Base-by-base conservation (phyloP, 768 basidiomycete genomes). In the Hortiboletus campestris region DNA sequence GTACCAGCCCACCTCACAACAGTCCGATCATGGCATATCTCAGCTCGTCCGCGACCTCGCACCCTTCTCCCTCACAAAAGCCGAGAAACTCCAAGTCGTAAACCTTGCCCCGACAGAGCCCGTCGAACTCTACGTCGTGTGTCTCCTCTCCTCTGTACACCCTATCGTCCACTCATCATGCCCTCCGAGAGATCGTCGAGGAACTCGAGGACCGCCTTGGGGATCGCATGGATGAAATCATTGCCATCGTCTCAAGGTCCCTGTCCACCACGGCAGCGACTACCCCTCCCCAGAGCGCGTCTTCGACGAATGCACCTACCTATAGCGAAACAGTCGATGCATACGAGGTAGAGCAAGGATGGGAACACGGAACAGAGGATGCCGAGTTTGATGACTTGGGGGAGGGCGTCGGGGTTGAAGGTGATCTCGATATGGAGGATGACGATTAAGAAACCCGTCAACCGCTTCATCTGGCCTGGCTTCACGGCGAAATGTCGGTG, bases 71-170 rank as follows among this genome's bases (percentile, higher is more conserved):
- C 75, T 98, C 58, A 95, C 94, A 2, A 97, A 95, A 63, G 84
- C 89, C 3, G 95, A 98, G 77, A 94, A 94, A 66, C 78, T 97
- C 4, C 92, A 95, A 65, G 80, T 97, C 35, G 86, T 92, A n/a
- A 97, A 98, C 65, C 78, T 96, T 6, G 88, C 86, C 1, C 95
- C 95, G 2, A 86, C 83, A 8, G 79, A 84, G 45, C 77, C 85
- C 0, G 91, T 96, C 25, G 91, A 94, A 68, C 83, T 97, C 25
- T 95, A 97, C 65, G 88, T 91, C 53, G 94, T 95, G 60, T 44
- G 91, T 80, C 29, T 35, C 49, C 22, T 32, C 31, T n/a, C 16
- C 32, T 19, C 1, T 5, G 41, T 16, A 8, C 46, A 10, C 4
- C 38, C 3, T 1, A 4, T 31, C 46, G 3, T 44, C 17, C 44